Percentiles rank a stretch among this genome's conserved stretches.
These are phyloP conservation scores for Lavandula angustifolia DNA, from an alignment of 257 asterid species.

Conservation along the genomic window DNA sequence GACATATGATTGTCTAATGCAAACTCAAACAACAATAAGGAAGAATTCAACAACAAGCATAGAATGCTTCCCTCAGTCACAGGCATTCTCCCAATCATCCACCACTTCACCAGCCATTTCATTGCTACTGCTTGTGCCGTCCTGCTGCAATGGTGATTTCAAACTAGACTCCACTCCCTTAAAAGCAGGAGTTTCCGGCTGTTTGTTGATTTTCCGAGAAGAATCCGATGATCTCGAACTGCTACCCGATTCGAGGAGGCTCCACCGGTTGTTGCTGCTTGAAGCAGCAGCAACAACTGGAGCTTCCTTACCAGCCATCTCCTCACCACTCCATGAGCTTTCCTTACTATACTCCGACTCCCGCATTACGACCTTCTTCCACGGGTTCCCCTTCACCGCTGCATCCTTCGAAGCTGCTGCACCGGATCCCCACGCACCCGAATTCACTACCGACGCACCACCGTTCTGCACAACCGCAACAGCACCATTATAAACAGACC, in stretches of 20 bases:
- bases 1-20: too few species aligned
- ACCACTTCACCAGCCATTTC: constrained; percentile 53
- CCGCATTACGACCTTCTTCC: constrained; percentile 74
- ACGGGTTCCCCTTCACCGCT: constrained; percentile 55
- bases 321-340: constrained; percentile 70
- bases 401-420: constrained; percentile 49
- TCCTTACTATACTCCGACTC: constrained; percentile 52
- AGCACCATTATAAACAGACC: constrained; percentile 89
- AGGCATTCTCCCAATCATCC: constrained; percentile 96
- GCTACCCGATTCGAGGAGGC: constrained; percentile 56
- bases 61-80: constrained; percentile 41
- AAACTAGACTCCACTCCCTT: constrained; percentile 32
- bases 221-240: constrained; percentile 39
- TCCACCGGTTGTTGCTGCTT: constrained; percentile 70
- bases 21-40: not conserved
- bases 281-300: constrained; percentile 47
- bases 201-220: constrained; percentile 36
- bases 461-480: constrained; percentile 53
- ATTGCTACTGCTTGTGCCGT: constrained; percentile 33
- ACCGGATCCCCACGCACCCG: constrained; percentile 60
- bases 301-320: constrained; percentile 53
- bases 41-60: not conserved
- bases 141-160: constrained; percentile 30
- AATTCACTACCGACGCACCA: constrained; percentile 35
- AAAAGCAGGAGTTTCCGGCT: constrained; percentile 28